Conservation (phyloP, 257 asterid species). For the Plantago ovata region DNA sequence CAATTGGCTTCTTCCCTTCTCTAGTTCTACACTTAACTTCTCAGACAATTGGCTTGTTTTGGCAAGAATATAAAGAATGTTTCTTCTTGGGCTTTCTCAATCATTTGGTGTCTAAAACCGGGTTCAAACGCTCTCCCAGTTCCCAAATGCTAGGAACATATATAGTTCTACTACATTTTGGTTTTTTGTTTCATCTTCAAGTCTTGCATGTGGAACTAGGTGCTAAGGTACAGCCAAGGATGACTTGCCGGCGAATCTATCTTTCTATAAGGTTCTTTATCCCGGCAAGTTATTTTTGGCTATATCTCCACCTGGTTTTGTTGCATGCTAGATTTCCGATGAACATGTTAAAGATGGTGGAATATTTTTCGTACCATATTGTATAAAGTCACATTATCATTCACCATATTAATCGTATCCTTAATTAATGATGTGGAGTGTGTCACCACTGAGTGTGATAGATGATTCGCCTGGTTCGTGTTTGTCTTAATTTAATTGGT, state of each 20-base stretch:
- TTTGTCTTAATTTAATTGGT: too few species aligned
- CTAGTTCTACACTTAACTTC: not conserved
- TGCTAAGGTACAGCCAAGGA: conserved; percentile 75
- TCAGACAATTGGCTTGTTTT: conserved; percentile 5
- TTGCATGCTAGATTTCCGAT: conserved; percentile 68
- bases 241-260: conserved; percentile 75
- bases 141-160: too few species aligned
- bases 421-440: too few species aligned
- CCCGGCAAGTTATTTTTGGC: conserved; percentile 67
- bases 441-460: too few species aligned
- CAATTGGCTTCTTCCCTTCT: conserved; percentile 21
- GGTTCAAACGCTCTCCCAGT: too few species aligned
- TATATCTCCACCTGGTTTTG: conserved; percentile 41
- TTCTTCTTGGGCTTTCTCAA: not conserved
- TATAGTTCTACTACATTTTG: too few species aligned
- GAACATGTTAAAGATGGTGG: conserved; percentile 18
- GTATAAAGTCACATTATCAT: too few species aligned
- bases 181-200: conserved; percentile 33
- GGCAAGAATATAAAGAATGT: conserved; percentile 1
- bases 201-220: conserved; percentile 74
- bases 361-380: too few species aligned
- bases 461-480: too few species aligned
- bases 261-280: not conserved
- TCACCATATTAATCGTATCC: too few species aligned
- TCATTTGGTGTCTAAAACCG: conserved; percentile 24